Conservation (phyloP, 345 rosid genomes). For the Psidium friedrichsthalianum region DNA sequence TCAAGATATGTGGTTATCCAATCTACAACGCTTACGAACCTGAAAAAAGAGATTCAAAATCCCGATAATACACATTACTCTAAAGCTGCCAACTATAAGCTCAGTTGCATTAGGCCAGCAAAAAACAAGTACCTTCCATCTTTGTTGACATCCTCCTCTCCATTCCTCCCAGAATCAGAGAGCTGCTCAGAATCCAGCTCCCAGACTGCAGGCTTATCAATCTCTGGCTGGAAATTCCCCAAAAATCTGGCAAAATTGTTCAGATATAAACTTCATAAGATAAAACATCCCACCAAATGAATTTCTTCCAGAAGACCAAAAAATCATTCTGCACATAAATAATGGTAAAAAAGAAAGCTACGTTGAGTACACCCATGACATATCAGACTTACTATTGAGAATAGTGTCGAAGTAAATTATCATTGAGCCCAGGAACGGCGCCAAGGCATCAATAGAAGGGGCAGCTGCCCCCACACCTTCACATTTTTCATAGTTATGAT, state of each 20-base stretch:
- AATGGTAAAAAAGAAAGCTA: background rate
- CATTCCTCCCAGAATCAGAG: slow-evolving; percentile 39
- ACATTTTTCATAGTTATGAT: background rate
- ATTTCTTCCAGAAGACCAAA: background rate
- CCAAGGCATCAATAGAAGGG: background rate
- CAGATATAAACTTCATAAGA: background rate
- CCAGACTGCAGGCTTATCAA: slow-evolving; percentile 69
- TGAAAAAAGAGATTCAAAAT: background rate
- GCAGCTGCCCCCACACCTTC: background rate
- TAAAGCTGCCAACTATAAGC: background rate
- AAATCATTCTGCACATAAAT: background rate
- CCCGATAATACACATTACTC: background rate
- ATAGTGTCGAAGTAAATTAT: background rate
- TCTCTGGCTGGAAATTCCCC: slow-evolving; percentile 77
- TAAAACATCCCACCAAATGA: background rate
- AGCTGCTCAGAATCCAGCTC: slow-evolving; percentile 61
- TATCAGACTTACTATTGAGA: background rate
- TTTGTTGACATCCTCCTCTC: slow-evolving; percentile 38
- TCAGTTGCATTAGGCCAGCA: background rate
- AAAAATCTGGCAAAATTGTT: slow-evolving; percentile 54
- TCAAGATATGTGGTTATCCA: background rate
- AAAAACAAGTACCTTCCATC: slow-evolving; percentile 51
- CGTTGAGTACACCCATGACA: background rate
- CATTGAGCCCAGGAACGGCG: background rate
- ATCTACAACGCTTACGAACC: background rate